Conservation (phyloP, 2,329 filamentous ascomycete species). For the Xylariaceae sp. region DNA sequence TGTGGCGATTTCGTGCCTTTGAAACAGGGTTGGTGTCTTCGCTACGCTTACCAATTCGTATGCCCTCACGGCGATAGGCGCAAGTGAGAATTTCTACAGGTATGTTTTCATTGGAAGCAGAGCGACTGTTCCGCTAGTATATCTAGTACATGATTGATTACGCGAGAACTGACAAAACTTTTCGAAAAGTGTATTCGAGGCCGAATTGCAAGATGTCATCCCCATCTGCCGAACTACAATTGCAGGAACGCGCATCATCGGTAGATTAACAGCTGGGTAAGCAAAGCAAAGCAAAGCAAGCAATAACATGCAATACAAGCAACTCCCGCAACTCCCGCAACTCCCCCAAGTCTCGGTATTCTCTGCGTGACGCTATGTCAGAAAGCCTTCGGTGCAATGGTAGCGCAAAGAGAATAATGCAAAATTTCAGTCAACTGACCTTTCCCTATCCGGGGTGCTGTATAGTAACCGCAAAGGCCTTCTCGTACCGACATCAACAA, state of each 20-base stretch:
- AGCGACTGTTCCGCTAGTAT: background rate
- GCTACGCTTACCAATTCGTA: constrained; percentile 95
- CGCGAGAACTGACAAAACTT: background rate
- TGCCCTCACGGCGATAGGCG: constrained; percentile 87
- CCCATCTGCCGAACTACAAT: constrained; percentile 96
- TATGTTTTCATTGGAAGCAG: constrained; percentile 32
- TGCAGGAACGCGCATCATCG: constrained; percentile 92
- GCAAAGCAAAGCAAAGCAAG: constrained; percentile 24
- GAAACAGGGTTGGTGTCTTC: constrained; percentile 87
- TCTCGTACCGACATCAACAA: constrained; percentile 90
- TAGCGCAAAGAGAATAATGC: background rate
- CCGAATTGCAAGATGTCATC: constrained; percentile 94
- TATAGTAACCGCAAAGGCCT: constrained; percentile 88
- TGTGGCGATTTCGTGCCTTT: constrained; percentile 3
- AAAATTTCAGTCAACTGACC: constrained; percentile 3
- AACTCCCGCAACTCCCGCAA: no score
- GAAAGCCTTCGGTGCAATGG: background rate
- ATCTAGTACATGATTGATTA: constrained; percentile 12
- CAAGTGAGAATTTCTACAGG: constrained; percentile 98
- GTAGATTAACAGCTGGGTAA: constrained; percentile 86
- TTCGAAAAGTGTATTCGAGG: constrained; percentile 75
- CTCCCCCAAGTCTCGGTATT: background rate
- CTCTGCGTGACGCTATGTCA: background rate
- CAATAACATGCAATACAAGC: no score
- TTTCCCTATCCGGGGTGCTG: background rate